These are phyloP conservation scores for Moniliella sp. DNA, from an alignment of 1,284 basidiomycete genomes.

Conservation along the genomic window DNA sequence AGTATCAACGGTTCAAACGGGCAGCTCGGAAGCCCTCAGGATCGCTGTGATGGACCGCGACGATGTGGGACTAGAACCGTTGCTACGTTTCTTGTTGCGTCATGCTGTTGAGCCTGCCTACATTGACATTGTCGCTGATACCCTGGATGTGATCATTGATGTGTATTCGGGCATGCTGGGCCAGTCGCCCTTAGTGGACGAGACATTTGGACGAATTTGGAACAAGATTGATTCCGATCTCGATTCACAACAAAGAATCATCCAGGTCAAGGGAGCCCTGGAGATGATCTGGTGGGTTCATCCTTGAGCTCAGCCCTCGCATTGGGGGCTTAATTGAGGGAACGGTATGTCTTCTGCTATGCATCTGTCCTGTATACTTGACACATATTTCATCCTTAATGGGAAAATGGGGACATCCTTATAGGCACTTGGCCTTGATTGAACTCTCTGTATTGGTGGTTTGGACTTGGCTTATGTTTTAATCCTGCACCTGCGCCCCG, in stretches of 20 bases:
- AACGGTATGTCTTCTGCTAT: too few relatives aligned
- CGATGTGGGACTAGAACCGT: constrained; percentile 75
- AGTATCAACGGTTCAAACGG: constrained; percentile 3
- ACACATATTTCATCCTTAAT: too few relatives aligned
- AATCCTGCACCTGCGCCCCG: constrained; percentile 29
- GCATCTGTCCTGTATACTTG: too few relatives aligned
- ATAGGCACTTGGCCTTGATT: too few relatives aligned
- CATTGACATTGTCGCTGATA: constrained; percentile 63
- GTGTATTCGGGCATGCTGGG: constrained; percentile 76
- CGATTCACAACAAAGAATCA: constrained; percentile 67
- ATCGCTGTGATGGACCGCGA: constrained; percentile 72
- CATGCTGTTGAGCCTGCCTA: constrained; percentile 76
- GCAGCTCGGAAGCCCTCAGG: constrained; percentile 53
- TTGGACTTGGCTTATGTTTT: too few relatives aligned
- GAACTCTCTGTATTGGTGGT: too few relatives aligned
- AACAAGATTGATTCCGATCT: constrained; percentile 67
- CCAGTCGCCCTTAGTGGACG: constrained; percentile 74
- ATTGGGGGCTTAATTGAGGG: too few relatives aligned
- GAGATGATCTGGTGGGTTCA: constrained; percentile 58
- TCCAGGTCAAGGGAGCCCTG: constrained; percentile 62
- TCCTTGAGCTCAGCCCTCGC: constrained; percentile 33
- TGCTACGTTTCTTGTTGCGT: constrained; percentile 62
- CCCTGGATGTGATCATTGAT: constrained; percentile 62
- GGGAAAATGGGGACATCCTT: too few relatives aligned
- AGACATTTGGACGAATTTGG: constrained; percentile 56